Conservation (phyloP, 495 filamentous ascomycete species). For the Penicillium coprophilum region DNA sequence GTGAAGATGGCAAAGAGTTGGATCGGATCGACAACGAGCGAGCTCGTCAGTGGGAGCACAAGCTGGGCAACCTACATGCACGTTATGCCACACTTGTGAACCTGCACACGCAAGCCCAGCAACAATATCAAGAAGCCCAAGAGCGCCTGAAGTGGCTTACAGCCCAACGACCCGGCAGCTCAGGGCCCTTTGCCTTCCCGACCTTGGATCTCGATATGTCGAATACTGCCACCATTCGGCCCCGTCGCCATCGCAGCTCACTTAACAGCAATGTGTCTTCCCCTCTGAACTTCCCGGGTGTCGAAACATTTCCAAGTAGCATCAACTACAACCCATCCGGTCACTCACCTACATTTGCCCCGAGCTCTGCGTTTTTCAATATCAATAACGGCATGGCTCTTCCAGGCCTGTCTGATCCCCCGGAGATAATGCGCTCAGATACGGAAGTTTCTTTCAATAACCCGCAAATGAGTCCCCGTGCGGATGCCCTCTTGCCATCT, state of each 20-base stretch:
- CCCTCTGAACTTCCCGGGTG: slow-evolving; percentile 41
- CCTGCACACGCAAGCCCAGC: slow-evolving; percentile 48
- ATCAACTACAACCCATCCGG: slow-evolving; percentile 45
- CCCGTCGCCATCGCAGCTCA: slow-evolving; percentile 50
- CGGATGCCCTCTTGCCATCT: slow-evolving; percentile 73
- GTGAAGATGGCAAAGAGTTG: slow-evolving; percentile 50
- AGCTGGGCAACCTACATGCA: slow-evolving; percentile 46
- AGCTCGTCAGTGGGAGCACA: slow-evolving; percentile 56
- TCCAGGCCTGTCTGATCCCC: slow-evolving; percentile 38
- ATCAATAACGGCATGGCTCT: slow-evolving; percentile 58
- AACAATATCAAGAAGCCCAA: slow-evolving; percentile 54
- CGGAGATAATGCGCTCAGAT: slow-evolving; percentile 42
- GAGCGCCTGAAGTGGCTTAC: slow-evolving; percentile 52
- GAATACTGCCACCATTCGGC: slow-evolving; percentile 44
- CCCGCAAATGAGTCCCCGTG: slow-evolving; percentile 78
- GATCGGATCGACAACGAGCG: slow-evolving; percentile 56
- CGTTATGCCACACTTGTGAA: slow-evolving; percentile 52
- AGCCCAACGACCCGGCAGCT: slow-evolving; percentile 42
- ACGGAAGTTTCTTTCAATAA: slow-evolving; percentile 53
- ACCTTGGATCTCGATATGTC: slow-evolving; percentile 45
- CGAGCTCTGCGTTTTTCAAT: slow-evolving; percentile 56
- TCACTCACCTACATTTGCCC: slow-evolving; percentile 50
- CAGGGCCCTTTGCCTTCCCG: slow-evolving; percentile 46
- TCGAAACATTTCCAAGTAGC: slow-evolving; percentile 40
- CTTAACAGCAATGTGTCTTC: slow-evolving; percentile 51